Conservation (phyloP, 2,329 filamentous ascomycete genomes). For the Colletotrichum noveboracense region DNA sequence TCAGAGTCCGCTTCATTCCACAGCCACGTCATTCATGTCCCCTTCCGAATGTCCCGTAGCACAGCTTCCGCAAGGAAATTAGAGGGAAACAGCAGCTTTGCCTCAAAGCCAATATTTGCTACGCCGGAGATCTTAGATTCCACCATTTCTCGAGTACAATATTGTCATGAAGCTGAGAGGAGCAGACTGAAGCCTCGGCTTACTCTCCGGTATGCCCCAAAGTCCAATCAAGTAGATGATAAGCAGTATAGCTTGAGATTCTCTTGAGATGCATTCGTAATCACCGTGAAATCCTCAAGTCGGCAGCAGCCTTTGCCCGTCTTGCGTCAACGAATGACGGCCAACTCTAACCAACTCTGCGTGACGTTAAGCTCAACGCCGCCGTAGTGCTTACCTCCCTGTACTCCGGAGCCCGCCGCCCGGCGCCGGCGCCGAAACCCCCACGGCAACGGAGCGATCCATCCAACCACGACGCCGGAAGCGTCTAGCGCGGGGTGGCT, state of each 20-base stretch:
- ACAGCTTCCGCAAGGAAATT: neutral
- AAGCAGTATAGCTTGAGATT: neutral
- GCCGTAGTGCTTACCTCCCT: neutral
- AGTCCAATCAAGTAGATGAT: neutral
- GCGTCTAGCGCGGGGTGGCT: neutral
- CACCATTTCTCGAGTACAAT: neutral
- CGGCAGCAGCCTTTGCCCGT: neutral
- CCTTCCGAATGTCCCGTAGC: neutral
- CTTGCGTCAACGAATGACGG: neutral
- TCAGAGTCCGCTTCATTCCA: neutral
- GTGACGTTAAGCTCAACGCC: neutral
- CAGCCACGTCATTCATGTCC: neutral
- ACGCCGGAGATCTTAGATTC: neutral
- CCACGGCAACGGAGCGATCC: neutral
- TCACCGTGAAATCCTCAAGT: neutral
- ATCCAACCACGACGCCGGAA: neutral
- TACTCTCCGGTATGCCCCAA: neutral
- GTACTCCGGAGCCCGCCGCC: neutral
- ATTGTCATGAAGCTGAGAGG: rapidly evolving
- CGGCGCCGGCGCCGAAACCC: neutral
- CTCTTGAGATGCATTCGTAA: neutral
- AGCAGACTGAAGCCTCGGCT: neutral
- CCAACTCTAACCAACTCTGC: neutral
- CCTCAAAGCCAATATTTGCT: neutral
- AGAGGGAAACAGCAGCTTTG: neutral